Evolutionary conservation across 2,329 filamentous ascomycete species (phyloP), one percentile per base, ranked within the genome.

Genomic region (Cladosporium phlei): DNA sequence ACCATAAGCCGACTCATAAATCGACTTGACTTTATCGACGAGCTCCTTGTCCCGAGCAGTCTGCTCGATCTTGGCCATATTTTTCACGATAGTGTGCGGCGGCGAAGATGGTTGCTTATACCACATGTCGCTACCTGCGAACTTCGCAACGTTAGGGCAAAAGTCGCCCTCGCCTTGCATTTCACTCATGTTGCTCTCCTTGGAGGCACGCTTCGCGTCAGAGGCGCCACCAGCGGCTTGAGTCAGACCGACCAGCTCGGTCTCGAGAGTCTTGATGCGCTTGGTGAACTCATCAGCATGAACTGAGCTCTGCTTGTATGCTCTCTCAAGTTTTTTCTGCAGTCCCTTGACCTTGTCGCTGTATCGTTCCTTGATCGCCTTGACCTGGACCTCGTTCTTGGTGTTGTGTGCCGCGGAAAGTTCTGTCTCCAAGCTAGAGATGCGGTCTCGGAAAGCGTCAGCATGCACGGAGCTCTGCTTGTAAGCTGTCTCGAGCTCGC

Each of bases 1-100:
- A 16, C 69, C 69, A 49, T 71, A 73, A 8, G 52, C 48, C 28
- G 66, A 60, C 53, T 73, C 69, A 52, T 73, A 72, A 38, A 72
- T 70, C 16, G 56, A 58, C 28, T 62, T 60, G 16, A 73, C 59
- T 50, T 71, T 64, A 6, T 57, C 53, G 12, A 67, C 59, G 11
- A 73, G 57, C 5, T 56, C 55, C 38, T 58, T 58, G 38, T 68
- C 63, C 9, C 52, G 48, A 14, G 53, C 52, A 47, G 57, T 59
- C 37, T 60, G 53, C 38, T 57, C 50, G 12, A 53, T 43, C 47
- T 56, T 55, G 34, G 40, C 47, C 6, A 48, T 38, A 17, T 57
- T 46, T 35, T 49, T 42, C 47, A 44, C 49, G 40, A 14, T 49
- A 35, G 39, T 38, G 43, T 21, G 46, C 43, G 40, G 49, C 14